Percentiles rank a stretch among this genome's conserved stretches.
Conservation (phyloP, 352 stramenopile species). For the Phytophthora fragariae region DNA sequence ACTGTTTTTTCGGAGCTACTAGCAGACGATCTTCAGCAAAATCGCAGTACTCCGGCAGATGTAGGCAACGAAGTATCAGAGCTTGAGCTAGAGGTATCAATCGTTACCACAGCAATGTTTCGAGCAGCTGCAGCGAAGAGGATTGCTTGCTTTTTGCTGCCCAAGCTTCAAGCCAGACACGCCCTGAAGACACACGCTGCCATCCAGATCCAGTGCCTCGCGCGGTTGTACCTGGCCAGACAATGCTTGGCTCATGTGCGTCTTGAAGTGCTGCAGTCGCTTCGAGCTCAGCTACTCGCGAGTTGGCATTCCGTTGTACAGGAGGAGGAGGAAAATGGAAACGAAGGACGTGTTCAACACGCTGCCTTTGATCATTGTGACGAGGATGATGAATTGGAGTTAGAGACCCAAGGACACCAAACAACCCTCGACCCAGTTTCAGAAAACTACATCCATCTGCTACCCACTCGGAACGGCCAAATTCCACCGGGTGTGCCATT, state of each 20-base stretch:
- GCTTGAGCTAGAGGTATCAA: background rate
- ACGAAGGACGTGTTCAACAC: background rate
- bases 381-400: slow-evolving; percentile 21
- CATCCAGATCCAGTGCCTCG: slow-evolving; percentile 28
- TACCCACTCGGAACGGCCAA: slow-evolving; percentile 37
- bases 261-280: slow-evolving; percentile 9
- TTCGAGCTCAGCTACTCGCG: slow-evolving; percentile 27
- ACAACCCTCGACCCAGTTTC: background rate
- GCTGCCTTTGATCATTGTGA: slow-evolving; percentile 6
- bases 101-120: background rate
- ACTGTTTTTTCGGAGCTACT: background rate
- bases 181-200: slow-evolving; percentile 2
- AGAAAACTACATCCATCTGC: slow-evolving; percentile 28
- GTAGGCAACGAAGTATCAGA: background rate
- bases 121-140: slow-evolving; percentile 8
- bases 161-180: slow-evolving; percentile 15
- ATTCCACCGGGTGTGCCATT: slow-evolving; percentile 37
- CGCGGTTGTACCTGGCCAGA: slow-evolving; percentile 22
- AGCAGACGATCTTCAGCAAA: background rate
- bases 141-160: slow-evolving; percentile 21
- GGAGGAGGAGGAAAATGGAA: background rate
- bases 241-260: slow-evolving; percentile 8
- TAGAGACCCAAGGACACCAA: background rate
- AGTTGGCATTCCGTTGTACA: slow-evolving; percentile 7
- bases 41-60: background rate